Evolutionary conservation across 108 stramenopile genomes (phyloP).

Genomic region (Phaeodactylum tricornutum): DNA sequence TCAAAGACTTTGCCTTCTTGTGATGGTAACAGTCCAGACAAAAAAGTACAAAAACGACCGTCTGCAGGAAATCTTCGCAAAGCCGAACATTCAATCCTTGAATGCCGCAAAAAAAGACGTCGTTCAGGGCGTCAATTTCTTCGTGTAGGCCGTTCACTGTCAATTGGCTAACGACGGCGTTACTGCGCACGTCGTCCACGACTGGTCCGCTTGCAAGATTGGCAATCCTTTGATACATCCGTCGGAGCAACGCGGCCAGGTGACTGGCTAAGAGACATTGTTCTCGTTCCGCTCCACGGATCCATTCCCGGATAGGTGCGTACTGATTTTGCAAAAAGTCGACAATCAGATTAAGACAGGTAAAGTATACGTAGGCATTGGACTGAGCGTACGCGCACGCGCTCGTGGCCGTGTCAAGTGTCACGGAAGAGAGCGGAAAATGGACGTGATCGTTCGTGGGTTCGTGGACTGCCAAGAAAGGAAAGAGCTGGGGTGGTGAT

Average conservation of each 20-base stretch:
- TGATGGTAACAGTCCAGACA: no score
- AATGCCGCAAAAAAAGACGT: constrained; percentile 62
- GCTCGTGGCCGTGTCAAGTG: constrained; percentile 47
- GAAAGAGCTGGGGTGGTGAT: constrained; percentile 34
- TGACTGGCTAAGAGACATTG: constrained; percentile 22
- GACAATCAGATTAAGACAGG: constrained; percentile 57
- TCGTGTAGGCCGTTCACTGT: constrained; percentile 39
- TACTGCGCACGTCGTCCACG: constrained; percentile 41
- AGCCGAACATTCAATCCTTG: constrained; percentile 60
- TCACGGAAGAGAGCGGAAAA: constrained; percentile 59
- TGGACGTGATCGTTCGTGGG: no score
- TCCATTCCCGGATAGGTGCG: constrained; percentile 35
- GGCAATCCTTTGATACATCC: constrained; percentile 20
- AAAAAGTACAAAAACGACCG: no score
- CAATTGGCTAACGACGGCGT: constrained; percentile 42
- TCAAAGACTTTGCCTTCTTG: constrained; percentile 13
- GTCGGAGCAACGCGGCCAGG: constrained; percentile 25
- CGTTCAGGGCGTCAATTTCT: constrained; percentile 62
- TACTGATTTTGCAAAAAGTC: constrained; percentile 46
- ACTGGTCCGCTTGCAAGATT: constrained; percentile 32
- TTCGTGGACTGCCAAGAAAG: no score
- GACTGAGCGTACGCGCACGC: constrained; percentile 31
- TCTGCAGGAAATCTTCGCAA: constrained; percentile 55
- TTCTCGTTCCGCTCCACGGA: constrained; percentile 14
- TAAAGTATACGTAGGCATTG: constrained; percentile 46